Evolutionary conservation across 306 rosid genomes (phyloP).

Genomic region (Begonia masoniana): DNA sequence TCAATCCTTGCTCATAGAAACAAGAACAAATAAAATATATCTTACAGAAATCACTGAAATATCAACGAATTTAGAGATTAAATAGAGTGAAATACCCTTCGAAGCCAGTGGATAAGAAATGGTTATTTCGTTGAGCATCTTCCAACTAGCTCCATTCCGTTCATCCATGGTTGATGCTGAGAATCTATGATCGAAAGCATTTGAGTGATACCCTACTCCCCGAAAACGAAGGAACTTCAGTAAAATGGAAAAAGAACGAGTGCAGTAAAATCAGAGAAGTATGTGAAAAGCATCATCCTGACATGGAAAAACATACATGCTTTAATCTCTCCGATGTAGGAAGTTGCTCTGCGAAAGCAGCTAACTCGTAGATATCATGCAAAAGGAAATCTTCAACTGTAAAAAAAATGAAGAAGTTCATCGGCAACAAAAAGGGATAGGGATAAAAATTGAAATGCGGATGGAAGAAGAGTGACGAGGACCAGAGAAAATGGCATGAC

Average conservation of each 20-base stretch:
- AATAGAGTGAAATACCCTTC: constrained; percentile 36
- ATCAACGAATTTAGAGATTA: not conserved
- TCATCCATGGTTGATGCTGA: constrained; percentile 28
- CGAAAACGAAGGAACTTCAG: constrained; percentile 1
- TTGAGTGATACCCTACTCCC: constrained; percentile 30
- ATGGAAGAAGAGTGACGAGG: not conserved
- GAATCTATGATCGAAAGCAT: constrained; percentile 23
- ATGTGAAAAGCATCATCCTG: too few relatives aligned
- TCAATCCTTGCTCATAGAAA: constrained; percentile 38
- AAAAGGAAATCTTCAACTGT: constrained; percentile 74
- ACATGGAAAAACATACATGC: constrained; percentile 20
- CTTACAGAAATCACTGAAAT: not conserved
- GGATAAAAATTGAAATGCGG: not conserved
- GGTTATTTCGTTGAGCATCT: constrained; percentile 22
- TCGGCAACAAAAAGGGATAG: not conserved
- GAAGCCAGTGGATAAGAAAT: constrained; percentile 45
- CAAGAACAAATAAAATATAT: too few relatives aligned
- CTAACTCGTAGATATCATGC: constrained; percentile 28
- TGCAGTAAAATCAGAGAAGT: too few relatives aligned
- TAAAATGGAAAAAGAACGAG: not conserved
- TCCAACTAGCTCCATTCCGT: constrained; percentile 40
- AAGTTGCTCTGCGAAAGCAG: constrained; percentile 23
- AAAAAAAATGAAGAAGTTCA: not conserved
- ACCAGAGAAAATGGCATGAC: constrained; percentile 32
- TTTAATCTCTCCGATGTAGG: constrained; percentile 22